These are phyloP conservation scores for Wickerhamiella qilinensis DNA, from an alignment of 805 yeast genomes.

Conservation along the genomic window DNA sequence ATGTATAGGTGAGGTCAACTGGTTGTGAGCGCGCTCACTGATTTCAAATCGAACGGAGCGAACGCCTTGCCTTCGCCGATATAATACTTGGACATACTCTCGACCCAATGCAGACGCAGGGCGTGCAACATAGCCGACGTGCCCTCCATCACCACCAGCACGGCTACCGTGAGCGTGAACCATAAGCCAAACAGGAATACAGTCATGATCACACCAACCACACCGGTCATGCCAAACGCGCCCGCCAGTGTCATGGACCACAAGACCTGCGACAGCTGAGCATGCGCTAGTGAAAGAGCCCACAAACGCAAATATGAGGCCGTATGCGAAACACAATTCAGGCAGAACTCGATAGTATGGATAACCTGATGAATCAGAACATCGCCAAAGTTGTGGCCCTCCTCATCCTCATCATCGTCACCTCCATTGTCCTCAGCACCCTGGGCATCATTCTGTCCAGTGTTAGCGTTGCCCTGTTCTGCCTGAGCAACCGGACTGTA, in stretches of 20 bases:
- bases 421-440: conserved; percentile 21
- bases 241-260: conserved; percentile 90
- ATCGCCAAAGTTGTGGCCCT: conserved; percentile 68
- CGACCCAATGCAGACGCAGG: conserved; percentile 98
- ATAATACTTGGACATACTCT: conserved; percentile 94
- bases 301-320: conserved; percentile 92
- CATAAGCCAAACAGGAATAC: conserved; percentile 83
- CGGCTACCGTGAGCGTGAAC: conserved; percentile 82
- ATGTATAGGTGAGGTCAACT: too few species aligned
- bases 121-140: conserved; percentile 98
- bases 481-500: conserved; percentile 32
- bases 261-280: conserved; percentile 83
- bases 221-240: conserved; percentile 55
- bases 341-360: conserved; percentile 93
- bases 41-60: conserved; percentile 63
- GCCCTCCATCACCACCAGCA: conserved; percentile 94
- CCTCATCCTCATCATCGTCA: conserved; percentile 38
- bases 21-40: too few species aligned
- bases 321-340: conserved; percentile 95
- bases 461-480: conserved; percentile 18
- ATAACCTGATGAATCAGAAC: conserved; percentile 93
- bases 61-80: conserved; percentile 92
- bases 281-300: conserved; percentile 96
- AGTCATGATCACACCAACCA: conserved; percentile 52
- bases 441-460: conserved; percentile 5